These are phyloP conservation scores for Aspergillus incahuasiensis DNA, from an alignment of 495 filamentous ascomycete species.

Conservation along the genomic window DNA sequence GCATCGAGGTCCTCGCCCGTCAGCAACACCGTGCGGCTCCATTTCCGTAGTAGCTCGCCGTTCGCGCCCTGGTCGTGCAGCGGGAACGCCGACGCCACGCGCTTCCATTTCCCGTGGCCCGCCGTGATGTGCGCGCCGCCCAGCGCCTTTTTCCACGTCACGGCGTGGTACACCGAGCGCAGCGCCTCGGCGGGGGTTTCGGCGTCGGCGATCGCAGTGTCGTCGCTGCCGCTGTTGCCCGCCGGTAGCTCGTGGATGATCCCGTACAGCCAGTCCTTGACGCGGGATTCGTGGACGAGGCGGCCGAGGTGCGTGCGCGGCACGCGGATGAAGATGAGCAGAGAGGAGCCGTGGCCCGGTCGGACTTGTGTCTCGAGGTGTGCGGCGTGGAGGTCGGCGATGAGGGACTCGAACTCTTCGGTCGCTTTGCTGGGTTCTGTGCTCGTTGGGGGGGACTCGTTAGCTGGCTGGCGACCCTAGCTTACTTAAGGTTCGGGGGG, in stretches of 20 bases:
- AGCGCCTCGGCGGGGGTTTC: constrained; percentile 85
- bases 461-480: too few species aligned
- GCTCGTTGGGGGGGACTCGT: too few species aligned
- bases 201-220: constrained; percentile 48
- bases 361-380: constrained; percentile 84
- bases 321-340: constrained; percentile 77
- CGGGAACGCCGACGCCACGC: constrained; percentile 81
- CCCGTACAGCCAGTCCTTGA: constrained; percentile 92
- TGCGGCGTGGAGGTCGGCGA: constrained; percentile 63
- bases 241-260: constrained; percentile 70
- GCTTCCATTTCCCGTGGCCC: constrained; percentile 72
- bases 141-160: constrained; percentile 72
- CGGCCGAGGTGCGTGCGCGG: constrained; percentile 37
- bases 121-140: constrained; percentile 88
- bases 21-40: constrained; percentile 71
- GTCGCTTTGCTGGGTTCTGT: constrained; percentile 65
- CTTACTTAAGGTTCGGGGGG: too few species aligned
- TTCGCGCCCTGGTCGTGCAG: constrained; percentile 86
- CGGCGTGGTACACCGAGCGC: constrained; percentile 80
- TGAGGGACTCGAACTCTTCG: constrained; percentile 67
- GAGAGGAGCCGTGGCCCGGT: constrained; percentile 65
- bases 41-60: constrained; percentile 76
- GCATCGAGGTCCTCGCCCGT: constrained; percentile 68
- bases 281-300: constrained; percentile 64
- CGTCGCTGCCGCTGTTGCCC: too few species aligned